These are phyloP conservation scores for Fusarium sp. DNA, from an alignment of 2,329 filamentous ascomycete species.

Conservation along the genomic window DNA sequence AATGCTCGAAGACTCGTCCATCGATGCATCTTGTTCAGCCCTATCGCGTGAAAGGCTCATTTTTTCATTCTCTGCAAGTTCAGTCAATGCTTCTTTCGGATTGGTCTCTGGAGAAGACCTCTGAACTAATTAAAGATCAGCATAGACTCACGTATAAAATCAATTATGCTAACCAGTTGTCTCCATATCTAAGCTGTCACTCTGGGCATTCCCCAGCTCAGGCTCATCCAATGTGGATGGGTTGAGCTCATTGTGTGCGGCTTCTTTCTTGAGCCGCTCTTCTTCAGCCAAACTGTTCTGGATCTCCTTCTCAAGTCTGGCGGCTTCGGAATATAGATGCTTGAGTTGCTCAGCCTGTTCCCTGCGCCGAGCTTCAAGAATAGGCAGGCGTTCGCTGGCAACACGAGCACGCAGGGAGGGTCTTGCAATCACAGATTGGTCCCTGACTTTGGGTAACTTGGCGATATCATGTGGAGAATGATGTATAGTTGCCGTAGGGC, in stretches of 20 bases:
- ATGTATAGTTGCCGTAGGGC: conserved; percentile 16
- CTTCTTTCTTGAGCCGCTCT: conserved; percentile 50
- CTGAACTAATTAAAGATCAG: conserved; percentile 36
- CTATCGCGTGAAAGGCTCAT: background rate
- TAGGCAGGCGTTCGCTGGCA: conserved; percentile 54
- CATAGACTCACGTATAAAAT: conserved; percentile 1
- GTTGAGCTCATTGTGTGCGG: conserved; percentile 29
- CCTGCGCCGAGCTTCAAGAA: conserved; percentile 53
- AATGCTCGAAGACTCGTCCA: conserved; percentile 16
- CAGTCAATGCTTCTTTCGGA: background rate
- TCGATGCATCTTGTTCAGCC: conserved; percentile 13
- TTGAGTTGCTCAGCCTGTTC: conserved; percentile 61
- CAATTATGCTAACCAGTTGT: background rate
- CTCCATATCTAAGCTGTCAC: conserved; percentile 24
- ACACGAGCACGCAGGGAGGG: conserved; percentile 50
- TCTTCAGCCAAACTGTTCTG: conserved; percentile 54
- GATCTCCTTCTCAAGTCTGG: conserved; percentile 63
- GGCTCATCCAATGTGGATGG: conserved; percentile 19
- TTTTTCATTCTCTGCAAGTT: conserved; percentile 1
- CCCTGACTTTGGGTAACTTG: conserved; percentile 34
- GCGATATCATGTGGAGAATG: conserved; percentile 8
- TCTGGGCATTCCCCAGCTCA: conserved; percentile 29
- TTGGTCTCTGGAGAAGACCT: background rate
- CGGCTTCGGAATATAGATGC: conserved; percentile 60
- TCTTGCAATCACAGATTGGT: conserved; percentile 9